A percentile compares a stretch with the other conserved stretches of the same genome.
phyloP scores from a whole-genome alignment of 2,329 filamentous ascomycete genomes.

The Sporothrix inflata region DNA sequence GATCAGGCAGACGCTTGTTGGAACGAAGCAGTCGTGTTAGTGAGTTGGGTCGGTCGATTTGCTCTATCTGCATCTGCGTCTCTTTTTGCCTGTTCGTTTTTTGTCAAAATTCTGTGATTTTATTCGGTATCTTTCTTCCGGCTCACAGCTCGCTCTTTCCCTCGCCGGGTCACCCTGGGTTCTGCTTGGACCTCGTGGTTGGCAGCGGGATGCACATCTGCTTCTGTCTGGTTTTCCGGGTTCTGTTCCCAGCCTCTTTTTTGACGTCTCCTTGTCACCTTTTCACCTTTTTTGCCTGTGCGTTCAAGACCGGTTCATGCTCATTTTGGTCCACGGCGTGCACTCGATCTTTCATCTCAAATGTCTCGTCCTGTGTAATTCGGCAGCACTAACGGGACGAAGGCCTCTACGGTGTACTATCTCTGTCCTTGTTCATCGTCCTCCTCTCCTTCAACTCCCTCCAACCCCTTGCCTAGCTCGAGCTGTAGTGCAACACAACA shows the following conservation, averaged over 20 bases:
- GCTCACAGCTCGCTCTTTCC: not conserved
- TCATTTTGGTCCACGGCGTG: not conserved
- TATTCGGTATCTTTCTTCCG: not conserved
- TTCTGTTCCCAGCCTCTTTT: conserved; percentile 13
- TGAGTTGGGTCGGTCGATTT: not conserved
- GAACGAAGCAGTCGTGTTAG: conserved; percentile 17
- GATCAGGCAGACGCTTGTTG: conserved; percentile 7
- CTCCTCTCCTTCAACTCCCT: too few species aligned
- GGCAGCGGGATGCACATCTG: not conserved
- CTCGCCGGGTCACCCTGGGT: not conserved
- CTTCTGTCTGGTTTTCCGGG: not conserved
- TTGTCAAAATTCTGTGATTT: not conserved
- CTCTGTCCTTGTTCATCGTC: too few species aligned
- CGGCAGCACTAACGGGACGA: not conserved
- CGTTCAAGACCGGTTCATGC: not conserved
- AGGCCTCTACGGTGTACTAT: not conserved
- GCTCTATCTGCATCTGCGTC: not conserved
- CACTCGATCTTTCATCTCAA: not conserved
- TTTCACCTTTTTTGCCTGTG: not conserved
- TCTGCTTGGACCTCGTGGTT: conserved; percentile 16
- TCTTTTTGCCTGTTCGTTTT: not conserved
- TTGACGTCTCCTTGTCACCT: not conserved
- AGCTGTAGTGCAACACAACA: conserved; percentile 22
- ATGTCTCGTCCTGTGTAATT: not conserved
- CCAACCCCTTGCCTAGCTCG: conserved; percentile 16